Percentiles rank a stretch among this genome's conserved stretches.
These are phyloP conservation scores for Torulaspora globosa DNA, from an alignment of 1,139 yeast species.

Conservation along the genomic window DNA sequence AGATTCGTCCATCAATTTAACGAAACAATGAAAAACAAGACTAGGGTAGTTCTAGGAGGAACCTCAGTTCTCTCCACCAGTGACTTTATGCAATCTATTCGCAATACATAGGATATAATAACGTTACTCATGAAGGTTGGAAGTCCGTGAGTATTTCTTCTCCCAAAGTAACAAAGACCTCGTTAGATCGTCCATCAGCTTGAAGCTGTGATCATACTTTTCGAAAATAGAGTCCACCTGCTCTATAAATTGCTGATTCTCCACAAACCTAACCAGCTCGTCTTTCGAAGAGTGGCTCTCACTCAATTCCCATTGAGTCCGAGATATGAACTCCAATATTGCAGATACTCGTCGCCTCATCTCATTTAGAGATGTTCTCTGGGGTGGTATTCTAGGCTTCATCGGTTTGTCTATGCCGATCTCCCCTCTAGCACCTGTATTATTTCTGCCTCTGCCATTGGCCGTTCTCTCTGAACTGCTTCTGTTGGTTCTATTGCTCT, in stretches of 20 bases:
- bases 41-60: slow-evolving; percentile 69
- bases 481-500: slow-evolving; percentile 26
- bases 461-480: slow-evolving; percentile 16
- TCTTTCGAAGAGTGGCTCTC: slow-evolving; percentile 60
- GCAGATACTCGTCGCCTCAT: slow-evolving; percentile 86
- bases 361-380: slow-evolving; percentile 68
- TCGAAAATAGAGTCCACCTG: slow-evolving; percentile 41
- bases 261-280: slow-evolving; percentile 45
- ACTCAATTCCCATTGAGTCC: slow-evolving; percentile 76
- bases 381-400: slow-evolving; percentile 77
- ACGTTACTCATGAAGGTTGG: slow-evolving; percentile 10
- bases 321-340: slow-evolving; percentile 80
- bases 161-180: slow-evolving; percentile 74
- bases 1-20: slow-evolving; percentile 73
- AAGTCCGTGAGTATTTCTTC: slow-evolving; percentile 45
- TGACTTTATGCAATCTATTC: slow-evolving; percentile 45
- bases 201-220: slow-evolving; percentile 56
- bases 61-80: slow-evolving; percentile 61
- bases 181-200: slow-evolving; percentile 66
- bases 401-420: slow-evolving; percentile 58
- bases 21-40: slow-evolving; percentile 45
- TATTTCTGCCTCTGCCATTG: slow-evolving; percentile 7
- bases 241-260: slow-evolving; percentile 39
- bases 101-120: slow-evolving; percentile 8
- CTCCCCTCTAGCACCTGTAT: slow-evolving; percentile 20